A percentile compares a stretch with the other conserved stretches of the same genome.
Conservation (phyloP, 352 stramenopile species). For the Peronospora belbahrii region DNA sequence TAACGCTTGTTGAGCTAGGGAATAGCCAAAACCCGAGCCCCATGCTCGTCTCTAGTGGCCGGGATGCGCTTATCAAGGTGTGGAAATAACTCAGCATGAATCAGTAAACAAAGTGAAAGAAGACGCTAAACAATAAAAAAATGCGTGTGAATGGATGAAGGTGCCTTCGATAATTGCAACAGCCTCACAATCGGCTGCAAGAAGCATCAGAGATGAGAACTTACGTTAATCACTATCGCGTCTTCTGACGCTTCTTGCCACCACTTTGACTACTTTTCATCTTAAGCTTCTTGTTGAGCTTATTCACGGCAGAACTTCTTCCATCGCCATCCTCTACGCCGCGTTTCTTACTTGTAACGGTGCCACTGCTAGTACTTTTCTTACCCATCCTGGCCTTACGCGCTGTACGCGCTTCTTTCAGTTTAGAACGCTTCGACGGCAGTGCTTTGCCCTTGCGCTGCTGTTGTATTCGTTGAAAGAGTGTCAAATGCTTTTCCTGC, state of each 20-base stretch:
- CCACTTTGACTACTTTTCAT: constrained; percentile 25
- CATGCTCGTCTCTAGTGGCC: constrained; percentile 88
- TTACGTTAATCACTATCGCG: no score
- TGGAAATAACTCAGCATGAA: constrained; percentile 77
- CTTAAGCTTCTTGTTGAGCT: constrained; percentile 34
- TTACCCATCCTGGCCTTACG: constrained; percentile 66
- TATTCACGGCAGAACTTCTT: constrained; percentile 13
- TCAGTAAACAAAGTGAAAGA: constrained; percentile 12
- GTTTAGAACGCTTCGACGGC: constrained; percentile 75
- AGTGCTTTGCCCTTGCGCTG: constrained; percentile 76
- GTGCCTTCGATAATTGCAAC: background rate
- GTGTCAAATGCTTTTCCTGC: constrained; percentile 61
- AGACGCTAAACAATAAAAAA: constrained; percentile 6
- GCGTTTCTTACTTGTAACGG: constrained; percentile 22
- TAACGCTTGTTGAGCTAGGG: constrained; percentile 91
- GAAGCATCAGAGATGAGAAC: no score
- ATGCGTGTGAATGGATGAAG: background rate
- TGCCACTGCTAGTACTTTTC: constrained; percentile 18
- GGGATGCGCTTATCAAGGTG: constrained; percentile 95
- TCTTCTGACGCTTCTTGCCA: constrained; percentile 36
- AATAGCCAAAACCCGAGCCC: constrained; percentile 38
- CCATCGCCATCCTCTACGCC: constrained; percentile 24
- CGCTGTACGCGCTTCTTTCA: constrained; percentile 64
- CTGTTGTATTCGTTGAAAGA: constrained; percentile 86
- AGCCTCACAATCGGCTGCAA: background rate